These are phyloP conservation scores for Calonectria ilicicola DNA, from an alignment of 2,329 filamentous ascomycete genomes.

Conservation along the genomic window DNA sequence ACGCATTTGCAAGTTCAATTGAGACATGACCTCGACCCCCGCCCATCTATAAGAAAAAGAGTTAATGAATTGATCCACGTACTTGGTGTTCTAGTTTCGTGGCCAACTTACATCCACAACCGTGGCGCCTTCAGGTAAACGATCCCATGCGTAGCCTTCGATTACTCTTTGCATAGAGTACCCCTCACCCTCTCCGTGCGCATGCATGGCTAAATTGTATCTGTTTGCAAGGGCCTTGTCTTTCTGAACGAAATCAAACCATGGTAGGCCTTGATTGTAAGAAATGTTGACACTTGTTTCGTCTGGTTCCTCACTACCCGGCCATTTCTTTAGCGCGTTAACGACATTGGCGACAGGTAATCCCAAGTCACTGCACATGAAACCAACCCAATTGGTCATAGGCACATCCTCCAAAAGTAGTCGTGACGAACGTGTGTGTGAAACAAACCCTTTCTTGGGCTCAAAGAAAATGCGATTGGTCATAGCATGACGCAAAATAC, in stretches of 20 bases:
- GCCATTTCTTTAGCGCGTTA: slow-evolving; percentile 51
- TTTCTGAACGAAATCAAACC: slow-evolving; percentile 45
- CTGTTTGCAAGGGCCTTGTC: slow-evolving; percentile 40
- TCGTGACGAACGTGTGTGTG: slow-evolving; percentile 52
- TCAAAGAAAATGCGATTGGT: slow-evolving; percentile 55
- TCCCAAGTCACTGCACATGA: slow-evolving; percentile 47
- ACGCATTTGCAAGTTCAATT: slow-evolving; percentile 39
- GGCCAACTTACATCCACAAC: not conserved
- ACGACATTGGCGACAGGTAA: slow-evolving; percentile 46
- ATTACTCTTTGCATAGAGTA: slow-evolving; percentile 11
- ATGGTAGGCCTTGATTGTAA: slow-evolving; percentile 36
- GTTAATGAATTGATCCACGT: not conserved
- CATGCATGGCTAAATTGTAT: slow-evolving; percentile 48
- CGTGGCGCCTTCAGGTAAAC: not conserved
- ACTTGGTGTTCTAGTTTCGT: fast-evolving
- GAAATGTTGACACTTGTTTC: slow-evolving; percentile 49
- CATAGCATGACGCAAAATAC: slow-evolving; percentile 54
- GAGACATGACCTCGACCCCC: slow-evolving; percentile 39
- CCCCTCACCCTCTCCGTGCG: slow-evolving; percentile 40
- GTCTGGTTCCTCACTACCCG: slow-evolving; percentile 48
- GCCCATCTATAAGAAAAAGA: slow-evolving; percentile 29
- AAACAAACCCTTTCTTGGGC: slow-evolving; percentile 50
- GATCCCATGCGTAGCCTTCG: not conserved
- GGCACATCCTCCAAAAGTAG: slow-evolving; percentile 44
- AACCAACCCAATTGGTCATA: slow-evolving; percentile 47